phyloP scores from a whole-genome alignment of 2,329 filamentous ascomycete genomes.

The Moelleriella libera region DNA sequence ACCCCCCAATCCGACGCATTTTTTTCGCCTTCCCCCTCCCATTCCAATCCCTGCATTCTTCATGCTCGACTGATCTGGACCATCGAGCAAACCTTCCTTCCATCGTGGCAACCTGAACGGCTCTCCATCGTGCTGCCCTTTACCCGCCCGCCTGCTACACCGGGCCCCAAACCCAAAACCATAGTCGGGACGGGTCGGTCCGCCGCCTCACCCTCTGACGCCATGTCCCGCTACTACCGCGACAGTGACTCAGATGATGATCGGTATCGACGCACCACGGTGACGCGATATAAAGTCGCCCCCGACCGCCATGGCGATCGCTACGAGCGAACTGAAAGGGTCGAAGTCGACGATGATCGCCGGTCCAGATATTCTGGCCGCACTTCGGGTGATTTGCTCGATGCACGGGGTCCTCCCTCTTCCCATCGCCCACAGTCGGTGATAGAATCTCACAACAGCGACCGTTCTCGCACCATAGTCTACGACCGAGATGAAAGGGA shows the following conservation, averaged over 20 bases:
- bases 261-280: constrained; percentile 29
- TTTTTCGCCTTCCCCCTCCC: not conserved
- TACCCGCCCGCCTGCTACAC: too few relatives aligned
- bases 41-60: not conserved
- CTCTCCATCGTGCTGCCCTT: too few relatives aligned
- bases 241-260: constrained; percentile 28
- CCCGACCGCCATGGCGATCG: constrained; percentile 24
- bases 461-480: constrained; percentile 23
- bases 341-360: constrained; percentile 30
- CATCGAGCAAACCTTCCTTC: not conserved
- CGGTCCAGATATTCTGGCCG: constrained; percentile 30
- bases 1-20: not conserved
- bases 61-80: not conserved
- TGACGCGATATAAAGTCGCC: constrained; percentile 37
- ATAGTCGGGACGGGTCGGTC: constrained; percentile 4
- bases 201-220: constrained; percentile 8
- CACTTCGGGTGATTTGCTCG: constrained; percentile 24
- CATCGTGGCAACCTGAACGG: too few relatives aligned
- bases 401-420: constrained; percentile 23
- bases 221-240: constrained; percentile 19
- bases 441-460: constrained; percentile 25
- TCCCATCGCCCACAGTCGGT: constrained; percentile 38
- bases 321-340: constrained; percentile 21
- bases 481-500: constrained; percentile 31
- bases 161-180: too few relatives aligned